These are phyloP conservation scores for Cryptococcus amylolentus DNA, from an alignment of 1,284 basidiomycete species.

Conservation along the genomic window DNA sequence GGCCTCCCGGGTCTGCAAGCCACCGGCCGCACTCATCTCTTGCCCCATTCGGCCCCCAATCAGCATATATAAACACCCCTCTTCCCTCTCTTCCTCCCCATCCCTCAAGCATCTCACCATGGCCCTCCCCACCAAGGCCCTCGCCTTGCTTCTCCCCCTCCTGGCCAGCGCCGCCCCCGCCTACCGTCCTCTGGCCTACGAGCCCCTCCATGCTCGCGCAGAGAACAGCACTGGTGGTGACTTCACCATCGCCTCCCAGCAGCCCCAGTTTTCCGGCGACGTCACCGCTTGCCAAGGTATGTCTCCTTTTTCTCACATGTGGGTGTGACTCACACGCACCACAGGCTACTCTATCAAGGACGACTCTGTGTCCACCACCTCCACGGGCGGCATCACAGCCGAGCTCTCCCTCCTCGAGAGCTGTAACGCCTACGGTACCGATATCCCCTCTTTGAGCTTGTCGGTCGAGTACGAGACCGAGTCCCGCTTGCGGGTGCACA, in stretches of 20 bases:
- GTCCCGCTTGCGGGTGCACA: constrained; percentile 63
- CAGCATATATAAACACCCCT: background rate
- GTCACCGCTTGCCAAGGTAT: constrained; percentile 18
- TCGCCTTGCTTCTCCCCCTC: background rate
- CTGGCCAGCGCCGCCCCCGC: background rate
- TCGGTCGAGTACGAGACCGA: constrained; percentile 32
- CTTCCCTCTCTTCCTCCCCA: background rate
- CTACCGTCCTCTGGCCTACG: background rate
- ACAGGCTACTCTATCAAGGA: constrained; percentile 13
- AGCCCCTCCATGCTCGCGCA: background rate
- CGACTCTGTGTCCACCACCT: constrained; percentile 2
- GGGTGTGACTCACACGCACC: background rate
- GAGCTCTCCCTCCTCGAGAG: constrained; percentile 5
- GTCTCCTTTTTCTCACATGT: background rate
- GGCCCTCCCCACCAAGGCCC: background rate
- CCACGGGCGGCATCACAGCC: constrained; percentile 15
- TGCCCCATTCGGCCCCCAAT: background rate
- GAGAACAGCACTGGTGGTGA: background rate
- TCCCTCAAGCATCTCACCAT: background rate
- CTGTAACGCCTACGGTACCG: constrained; percentile 67
- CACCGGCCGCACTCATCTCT: background rate
- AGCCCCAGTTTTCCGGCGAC: constrained; percentile 17
- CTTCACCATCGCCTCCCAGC: constrained; percentile 4
- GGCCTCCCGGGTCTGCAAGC: too few species aligned
- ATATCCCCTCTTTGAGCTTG: constrained; percentile 62